These are phyloP conservation scores for Citrus glauca DNA, from an alignment of 345 rosid genomes.

Conservation along the genomic window DNA sequence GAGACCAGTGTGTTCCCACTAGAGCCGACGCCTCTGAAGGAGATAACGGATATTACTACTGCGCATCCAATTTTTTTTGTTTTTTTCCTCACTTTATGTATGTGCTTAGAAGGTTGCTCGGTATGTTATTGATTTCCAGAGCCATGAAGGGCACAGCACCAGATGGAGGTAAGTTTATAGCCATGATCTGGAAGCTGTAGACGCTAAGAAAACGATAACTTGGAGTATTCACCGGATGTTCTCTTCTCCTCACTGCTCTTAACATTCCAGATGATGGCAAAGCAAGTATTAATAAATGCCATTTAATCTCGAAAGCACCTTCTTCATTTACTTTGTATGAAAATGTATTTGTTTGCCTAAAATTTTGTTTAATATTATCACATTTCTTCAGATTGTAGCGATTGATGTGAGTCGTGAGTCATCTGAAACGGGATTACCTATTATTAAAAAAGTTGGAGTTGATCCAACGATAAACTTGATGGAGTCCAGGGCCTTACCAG, in stretches of 20 bases:
- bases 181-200: slow-evolving; percentile 39
- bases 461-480: slow-evolving; percentile 40
- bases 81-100: background rate
- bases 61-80: slow-evolving; percentile 30
- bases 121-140: slow-evolving; percentile 12
- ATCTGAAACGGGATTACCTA: slow-evolving; percentile 38
- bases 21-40: slow-evolving; percentile 58
- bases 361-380: background rate
- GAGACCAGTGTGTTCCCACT: slow-evolving; percentile 73
- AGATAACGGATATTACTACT: slow-evolving; percentile 49
- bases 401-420: slow-evolving; percentile 31
- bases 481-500: slow-evolving; percentile 28
- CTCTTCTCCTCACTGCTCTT: slow-evolving; percentile 45
- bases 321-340: background rate
- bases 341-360: no score
- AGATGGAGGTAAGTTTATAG: slow-evolving; percentile 43
- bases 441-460: slow-evolving; percentile 34
- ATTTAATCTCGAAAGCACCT: background rate
- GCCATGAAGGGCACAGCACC: slow-evolving; percentile 28
- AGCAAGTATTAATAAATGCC: slow-evolving; percentile 7
- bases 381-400: slow-evolving; percentile 23
- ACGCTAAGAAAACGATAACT: slow-evolving; percentile 42
- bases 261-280: slow-evolving; percentile 35
- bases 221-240: slow-evolving; percentile 55
- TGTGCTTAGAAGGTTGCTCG: background rate